Base-by-base conservation (phyloP, 2,329 filamentous ascomycete genomes). In the Fusarium ramigenum region DNA sequence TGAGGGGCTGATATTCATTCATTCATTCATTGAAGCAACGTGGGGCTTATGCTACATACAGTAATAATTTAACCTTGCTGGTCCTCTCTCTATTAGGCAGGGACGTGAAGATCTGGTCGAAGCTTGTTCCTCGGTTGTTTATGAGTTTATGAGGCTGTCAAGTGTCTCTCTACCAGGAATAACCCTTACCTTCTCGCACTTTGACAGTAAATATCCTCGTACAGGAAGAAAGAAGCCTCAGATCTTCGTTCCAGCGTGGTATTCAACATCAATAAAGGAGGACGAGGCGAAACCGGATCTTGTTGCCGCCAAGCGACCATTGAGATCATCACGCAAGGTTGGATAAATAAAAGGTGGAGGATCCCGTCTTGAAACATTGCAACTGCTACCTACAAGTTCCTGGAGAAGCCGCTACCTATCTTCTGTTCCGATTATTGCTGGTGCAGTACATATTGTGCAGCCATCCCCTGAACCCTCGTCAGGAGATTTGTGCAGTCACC, bases 401-500 rank as follows among this genome's bases (percentile, higher is more conserved):
- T 40, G 19, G 36, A 54, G 34, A 25, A 52, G n/a, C 36, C 21
- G 49, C 18, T 47, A 28, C 23, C 21, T 32, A 18, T 40, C 25
- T 54, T n/a, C 50, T 40, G 23, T 28, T 30, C 50, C 40, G n/a
- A 25, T 16, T 39, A 34, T 7, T 44, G 25, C 34, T n/a, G 37
- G 36, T 40, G 9, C 14, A 54, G 50, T 23, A 21, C 43, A 28
- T 28, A 30, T 69, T 37, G 43, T 39, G 43, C 47, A 64, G 46
- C 40, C 18, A 43, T 65, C 53, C 63, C 70, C 60, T 66, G 65
- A 63, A 53, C 66, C 68, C 53, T 61, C 58, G 63, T 66, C 60
- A 75, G 63, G 69, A 69, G 40, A 67, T 39, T 68, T 63, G 57
- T 63, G 43, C 39, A 73, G 61, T 49, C 61, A 70, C 60, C 61